Base-by-base conservation (phyloP, 306 rosid species). In the Urtica urens region DNA sequence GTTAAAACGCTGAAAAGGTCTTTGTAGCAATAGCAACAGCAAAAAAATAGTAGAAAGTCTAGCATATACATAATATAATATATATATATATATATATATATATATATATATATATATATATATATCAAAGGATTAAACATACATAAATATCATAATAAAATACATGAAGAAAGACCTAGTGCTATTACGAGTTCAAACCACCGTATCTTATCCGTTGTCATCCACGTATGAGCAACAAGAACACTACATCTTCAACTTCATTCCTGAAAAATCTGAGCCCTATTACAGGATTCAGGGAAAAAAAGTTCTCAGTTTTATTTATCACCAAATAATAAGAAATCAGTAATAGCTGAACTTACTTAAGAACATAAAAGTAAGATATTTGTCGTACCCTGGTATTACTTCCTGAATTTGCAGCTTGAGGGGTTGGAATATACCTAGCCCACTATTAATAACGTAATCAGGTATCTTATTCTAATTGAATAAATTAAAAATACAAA, bases 351-450 rank as follows among this genome's bases (percentile, higher is more conserved):
- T 15, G 7, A 35, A 9, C 14, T 9, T 6, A 35, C n/a, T 35
- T 35, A 12, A 35, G n/a, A 9, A 35, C 10, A 1, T 35, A 31
- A 31, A 11, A 11, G 22, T n/a, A 3, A 8, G 0, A 10, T 22
- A 8, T 37, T 29, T 28, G 38, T 48, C 57, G 6, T 51, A 78
- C 79, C 65, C 66, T 64, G 40, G 64, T 69, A 37, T 53, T 75
- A 49, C 58, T 75, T 23, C 77, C 86, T 19, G 86, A 53, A 56
- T 63, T 33, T 46, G 73, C 70, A 39, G 75, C 59, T 63, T 79
- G 62, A 1, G 95, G 75, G 60, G 68, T 69, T 52, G 97, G 93
- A 65, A 82, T 71, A 78, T 77, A 84, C 84, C 93, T 74, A 18
- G 97, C 90, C 97, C 97, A 90, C 97, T 88, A 20, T 38, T 8